These are phyloP conservation scores for Hygrophoropsis aurantiaca DNA, from an alignment of 768 basidiomycete species.

Conservation along the genomic window DNA sequence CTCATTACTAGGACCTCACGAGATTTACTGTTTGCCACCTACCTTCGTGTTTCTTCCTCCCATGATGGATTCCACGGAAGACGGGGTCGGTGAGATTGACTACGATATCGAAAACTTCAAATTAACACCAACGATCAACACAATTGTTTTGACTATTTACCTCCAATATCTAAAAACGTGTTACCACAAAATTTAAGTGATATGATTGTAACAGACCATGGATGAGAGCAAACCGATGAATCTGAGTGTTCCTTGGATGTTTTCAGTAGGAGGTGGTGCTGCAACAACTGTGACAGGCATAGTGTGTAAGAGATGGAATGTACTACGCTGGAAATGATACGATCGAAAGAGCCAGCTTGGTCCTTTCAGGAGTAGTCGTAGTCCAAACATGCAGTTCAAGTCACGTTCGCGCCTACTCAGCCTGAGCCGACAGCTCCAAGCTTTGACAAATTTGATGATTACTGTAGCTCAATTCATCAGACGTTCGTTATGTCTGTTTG, in stretches of 20 bases:
- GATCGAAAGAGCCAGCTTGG: no score
- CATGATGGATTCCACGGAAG: conserved; percentile 52
- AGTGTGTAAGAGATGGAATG: no score
- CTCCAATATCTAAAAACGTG: conserved; percentile 36
- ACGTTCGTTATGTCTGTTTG: no score
- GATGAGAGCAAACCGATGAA: conserved; percentile 35
- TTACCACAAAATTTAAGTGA: not conserved
- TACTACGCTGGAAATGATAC: no score
- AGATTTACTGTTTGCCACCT: conserved; percentile 4
- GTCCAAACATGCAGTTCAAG: no score
- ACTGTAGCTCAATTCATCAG: no score
- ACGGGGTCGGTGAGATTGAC: conserved; percentile 59
- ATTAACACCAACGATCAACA: not conserved
- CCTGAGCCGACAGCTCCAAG: no score
- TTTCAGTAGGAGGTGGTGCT: conserved; percentile 14
- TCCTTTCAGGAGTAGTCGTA: no score
- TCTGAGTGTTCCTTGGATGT: conserved; percentile 16
- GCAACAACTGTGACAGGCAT: conserved; percentile 27
- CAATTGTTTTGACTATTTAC: conserved; percentile 16
- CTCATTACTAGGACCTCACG: not conserved
- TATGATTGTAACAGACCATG: not conserved
- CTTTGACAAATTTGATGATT: no score
- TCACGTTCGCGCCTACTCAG: no score
- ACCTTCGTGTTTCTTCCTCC: conserved; percentile 53
- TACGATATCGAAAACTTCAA: conserved; percentile 15